Base-by-base conservation (phyloP, 1,284 basidiomycete species). In the Abortiporus biennis region DNA sequence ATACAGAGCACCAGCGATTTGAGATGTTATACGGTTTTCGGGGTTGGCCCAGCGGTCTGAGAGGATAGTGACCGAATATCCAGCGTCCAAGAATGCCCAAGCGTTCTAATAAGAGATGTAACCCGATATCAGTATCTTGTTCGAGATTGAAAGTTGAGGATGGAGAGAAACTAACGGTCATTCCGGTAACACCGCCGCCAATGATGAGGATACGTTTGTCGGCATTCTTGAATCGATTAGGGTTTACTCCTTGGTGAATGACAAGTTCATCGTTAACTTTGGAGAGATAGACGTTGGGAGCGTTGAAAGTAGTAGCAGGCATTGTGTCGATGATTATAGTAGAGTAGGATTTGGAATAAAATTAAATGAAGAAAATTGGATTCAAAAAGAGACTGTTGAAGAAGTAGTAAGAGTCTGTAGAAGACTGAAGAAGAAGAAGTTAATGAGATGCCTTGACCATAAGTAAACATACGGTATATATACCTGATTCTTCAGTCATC, bases 31-130 rank as follows among this genome's bases (percentile, higher is more conserved):
- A 36, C 58, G 57, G 36, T 59, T 39, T 21, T 52, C 40, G 29
- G 47, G 39, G 9, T 49, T 47, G 5, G 54, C 55, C 51, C 54
- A 58, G 22, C 46, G 43, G 12, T 59, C 54, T 9, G 59, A 51
- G 15, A 61, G 36, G 30, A 63, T 46, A 12, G 61, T 63, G 4
- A 63, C 61, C 6, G 55, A 45, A 49, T 61, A 61, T 12, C 61
- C 61, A 33, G 51, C 48, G 47, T 61, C 61, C 22, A 61, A 49
- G 4, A 63, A 46, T 4, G 54, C 49, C 59, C 59, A 63, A 3
- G 61, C 59, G n/a, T 55, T 60, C 44, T 52, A 29, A n/a, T 9
- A 29, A 29, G n/a, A n/a, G 27, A n/a, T 8, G 36, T 24, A 6
- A 29, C 9, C n/a, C 9, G 15, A 29, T 36, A 40, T 40, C 27